Conservation (phyloP, 176 grass and related monocot species). For the Carex pumila region DNA sequence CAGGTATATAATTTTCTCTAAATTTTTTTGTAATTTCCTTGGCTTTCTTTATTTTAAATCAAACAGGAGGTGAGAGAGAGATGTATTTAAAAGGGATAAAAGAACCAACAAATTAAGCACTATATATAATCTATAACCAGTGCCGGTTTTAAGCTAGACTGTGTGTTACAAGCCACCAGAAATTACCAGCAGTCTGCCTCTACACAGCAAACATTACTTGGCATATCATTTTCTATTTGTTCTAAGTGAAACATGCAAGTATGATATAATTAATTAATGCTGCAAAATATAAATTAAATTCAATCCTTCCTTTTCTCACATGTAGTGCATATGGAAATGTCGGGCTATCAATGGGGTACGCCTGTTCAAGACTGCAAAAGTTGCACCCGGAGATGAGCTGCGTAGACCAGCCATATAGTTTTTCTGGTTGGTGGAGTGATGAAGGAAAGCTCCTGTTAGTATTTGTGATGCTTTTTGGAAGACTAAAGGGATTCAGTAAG, state of each 20-base stretch:
- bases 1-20: constrained; percentile 27
- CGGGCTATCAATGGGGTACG: constrained; percentile 56
- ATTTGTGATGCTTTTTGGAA: constrained; percentile 61
- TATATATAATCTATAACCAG: neutral
- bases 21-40: neutral
- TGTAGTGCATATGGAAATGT: constrained; percentile 62
- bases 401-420: constrained; percentile 44
- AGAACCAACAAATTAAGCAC: neutral
- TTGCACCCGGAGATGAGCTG: constrained; percentile 29
- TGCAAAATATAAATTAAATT: neutral
- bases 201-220: too few species aligned
- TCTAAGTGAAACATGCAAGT: neutral
- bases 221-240: neutral
- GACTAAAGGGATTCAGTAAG: constrained; percentile 45
- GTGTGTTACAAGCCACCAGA: neutral
- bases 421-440: constrained; percentile 62
- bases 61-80: neutral
- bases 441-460: constrained; percentile 53
- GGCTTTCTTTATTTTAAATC: neutral
- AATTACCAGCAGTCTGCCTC: neutral
- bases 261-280: neutral
- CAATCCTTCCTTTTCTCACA: neutral
- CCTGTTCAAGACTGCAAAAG: constrained; percentile 38
- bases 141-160: neutral
- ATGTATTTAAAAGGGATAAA: neutral